These are phyloP conservation scores for Endoconidiophora laricicola DNA, from an alignment of 2,329 filamentous ascomycete genomes.

Conservation along the genomic window DNA sequence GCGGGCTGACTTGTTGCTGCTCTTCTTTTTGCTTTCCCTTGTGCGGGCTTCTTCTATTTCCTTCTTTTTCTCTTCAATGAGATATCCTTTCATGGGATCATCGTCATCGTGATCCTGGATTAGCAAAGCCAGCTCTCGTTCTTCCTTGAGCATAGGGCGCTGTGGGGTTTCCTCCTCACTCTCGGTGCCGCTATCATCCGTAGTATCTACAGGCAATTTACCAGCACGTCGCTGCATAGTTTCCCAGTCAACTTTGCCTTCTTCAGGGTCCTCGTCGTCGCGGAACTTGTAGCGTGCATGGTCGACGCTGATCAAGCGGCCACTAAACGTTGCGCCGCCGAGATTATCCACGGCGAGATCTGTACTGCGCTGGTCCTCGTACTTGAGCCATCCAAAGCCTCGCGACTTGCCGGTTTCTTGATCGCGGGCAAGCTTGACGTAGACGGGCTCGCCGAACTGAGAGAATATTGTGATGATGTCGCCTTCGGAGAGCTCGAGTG, in stretches of 20 bases:
- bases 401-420: constrained; percentile 91
- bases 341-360: constrained; percentile 94
- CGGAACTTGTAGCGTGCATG: constrained; percentile 81
- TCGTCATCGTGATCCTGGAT: constrained; percentile 78
- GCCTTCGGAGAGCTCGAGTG: constrained; percentile 85
- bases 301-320: constrained; percentile 70
- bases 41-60: constrained; percentile 56
- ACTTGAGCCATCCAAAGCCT: constrained; percentile 93
- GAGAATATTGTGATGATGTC: constrained; percentile 94
- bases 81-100: constrained; percentile 88
- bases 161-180: constrained; percentile 23
- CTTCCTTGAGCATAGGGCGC: constrained; percentile 59
- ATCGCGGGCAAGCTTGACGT: constrained; percentile 81
- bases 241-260: constrained; percentile 41
- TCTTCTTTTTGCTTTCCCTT: constrained; percentile 32
- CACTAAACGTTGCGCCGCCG: constrained; percentile 68
- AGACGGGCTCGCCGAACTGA: constrained; percentile 88
- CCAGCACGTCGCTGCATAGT: constrained; percentile 39
- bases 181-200: constrained; percentile 21
- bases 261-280: constrained; percentile 56
- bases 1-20: constrained; percentile 20
- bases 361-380: constrained; percentile 92
- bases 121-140: constrained; percentile 59
- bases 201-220: constrained; percentile 23
- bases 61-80: constrained; percentile 82